phyloP scores from a whole-genome alignment of 2,329 filamentous ascomycete species.

The Penicillium crustosum region DNA sequence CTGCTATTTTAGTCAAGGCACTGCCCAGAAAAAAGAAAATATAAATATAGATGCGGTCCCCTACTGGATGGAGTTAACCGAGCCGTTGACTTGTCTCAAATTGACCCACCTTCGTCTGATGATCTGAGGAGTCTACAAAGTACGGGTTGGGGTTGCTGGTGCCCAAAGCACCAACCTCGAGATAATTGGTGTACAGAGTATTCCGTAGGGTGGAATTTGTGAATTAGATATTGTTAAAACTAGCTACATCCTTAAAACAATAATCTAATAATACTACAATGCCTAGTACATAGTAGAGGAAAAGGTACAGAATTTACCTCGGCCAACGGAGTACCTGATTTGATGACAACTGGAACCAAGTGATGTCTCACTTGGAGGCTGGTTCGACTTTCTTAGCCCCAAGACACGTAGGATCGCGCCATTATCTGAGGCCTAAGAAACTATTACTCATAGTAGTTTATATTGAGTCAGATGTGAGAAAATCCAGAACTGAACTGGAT shows the following conservation, averaged over 20 bases:
- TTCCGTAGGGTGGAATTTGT: no score
- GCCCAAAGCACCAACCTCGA: neutral
- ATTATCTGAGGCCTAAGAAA: neutral
- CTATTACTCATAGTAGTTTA: neutral
- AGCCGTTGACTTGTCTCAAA: constrained; percentile 1
- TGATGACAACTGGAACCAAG: neutral
- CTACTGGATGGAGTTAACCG: constrained; percentile 7
- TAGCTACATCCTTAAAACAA: neutral
- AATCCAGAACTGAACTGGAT: neutral
- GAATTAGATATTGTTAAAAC: neutral
- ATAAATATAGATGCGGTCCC: constrained; percentile 1
- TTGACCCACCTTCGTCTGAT: neutral
- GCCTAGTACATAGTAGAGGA: neutral
- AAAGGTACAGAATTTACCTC: neutral
- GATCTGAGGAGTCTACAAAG: neutral
- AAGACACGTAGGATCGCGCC: constrained; percentile 9
- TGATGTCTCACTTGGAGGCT: constrained; percentile 11
- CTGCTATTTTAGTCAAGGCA: neutral
- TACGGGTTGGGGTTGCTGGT: neutral
- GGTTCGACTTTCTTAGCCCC: neutral
- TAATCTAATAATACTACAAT: neutral
- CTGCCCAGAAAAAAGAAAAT: neutral
- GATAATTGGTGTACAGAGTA: neutral
- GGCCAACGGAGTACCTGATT: neutral
- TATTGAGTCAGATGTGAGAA: neutral